Base-by-base conservation (phyloP, 1,139 yeast genomes). In the Lodderomyces jiufengensis region DNA sequence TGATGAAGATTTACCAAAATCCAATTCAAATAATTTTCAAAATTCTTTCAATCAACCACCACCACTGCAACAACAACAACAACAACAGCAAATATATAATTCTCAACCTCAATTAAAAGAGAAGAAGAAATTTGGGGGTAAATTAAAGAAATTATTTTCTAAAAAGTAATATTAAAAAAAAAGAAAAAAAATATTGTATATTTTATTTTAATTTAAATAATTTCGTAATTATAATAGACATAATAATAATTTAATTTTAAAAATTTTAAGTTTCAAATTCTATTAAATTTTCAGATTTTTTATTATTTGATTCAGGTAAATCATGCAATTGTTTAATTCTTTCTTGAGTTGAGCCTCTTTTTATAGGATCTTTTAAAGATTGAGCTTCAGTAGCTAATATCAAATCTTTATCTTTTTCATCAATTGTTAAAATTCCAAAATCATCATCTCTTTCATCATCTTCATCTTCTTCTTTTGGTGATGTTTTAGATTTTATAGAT, bases 141-240 rank as follows among this genome's bases (percentile, higher is more conserved):
- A 76, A 50, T 62, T 81, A 38, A 76, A 78, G 50, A 80, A 76
- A 51, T 52, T 81, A 31, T 81, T 81, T 54, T 38, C 41, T 1
- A 38, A 27, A 23, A 23, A 34, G 13, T 29, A 38, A 26, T 21
- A 18, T 12, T 18, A 21, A 18, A n/a, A n/a, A n/a, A n/a, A n/a
- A n/a, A n/a, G n/a, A n/a, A n/a, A n/a, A n/a, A n/a, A n/a, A n/a
- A n/a, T n/a, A n/a, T n/a, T n/a, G n/a, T n/a, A n/a, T n/a, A n/a
- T n/a, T n/a, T n/a, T n/a, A n/a, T n/a, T n/a, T n/a, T n/a, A n/a
- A n/a, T n/a, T n/a, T n/a, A n/a, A n/a, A n/a, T n/a, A n/a, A n/a
- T n/a, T n/a, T n/a, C n/a, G n/a, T n/a, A n/a, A n/a, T n/a, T n/a
- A n/a, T n/a, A n/a, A n/a, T n/a, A n/a, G n/a, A n/a, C n/a, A n/a